These are phyloP conservation scores for Ustanciosporium gigantosporum DNA, from an alignment of 1,284 basidiomycete genomes.

Conservation along the genomic window DNA sequence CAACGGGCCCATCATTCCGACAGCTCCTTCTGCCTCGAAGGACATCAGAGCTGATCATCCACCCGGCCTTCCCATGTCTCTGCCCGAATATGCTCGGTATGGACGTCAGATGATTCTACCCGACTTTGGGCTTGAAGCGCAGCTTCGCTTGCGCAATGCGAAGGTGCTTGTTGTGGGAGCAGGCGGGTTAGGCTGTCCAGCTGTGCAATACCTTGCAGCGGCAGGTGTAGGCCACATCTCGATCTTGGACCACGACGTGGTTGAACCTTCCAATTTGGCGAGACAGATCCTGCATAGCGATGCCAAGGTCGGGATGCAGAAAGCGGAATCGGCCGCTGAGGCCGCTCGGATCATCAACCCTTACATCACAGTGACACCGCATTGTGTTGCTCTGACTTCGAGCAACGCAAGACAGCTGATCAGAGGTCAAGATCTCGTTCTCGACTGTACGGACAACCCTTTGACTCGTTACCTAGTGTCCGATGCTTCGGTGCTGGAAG, in stretches of 20 bases:
- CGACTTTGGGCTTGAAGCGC: constrained; percentile 77
- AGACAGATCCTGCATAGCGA: constrained; percentile 89
- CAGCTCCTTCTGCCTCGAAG: background rate
- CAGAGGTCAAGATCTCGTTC: constrained; percentile 68
- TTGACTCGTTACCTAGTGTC: constrained; percentile 90
- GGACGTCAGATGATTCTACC: constrained; percentile 96
- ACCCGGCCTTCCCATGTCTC: constrained; percentile 51
- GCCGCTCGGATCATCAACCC: constrained; percentile 57
- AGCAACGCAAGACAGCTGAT: constrained; percentile 44
- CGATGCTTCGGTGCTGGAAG: constrained; percentile 78
- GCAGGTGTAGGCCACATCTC: constrained; percentile 85
- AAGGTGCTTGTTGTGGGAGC: constrained; percentile 88
- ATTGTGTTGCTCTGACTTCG: constrained; percentile 19
- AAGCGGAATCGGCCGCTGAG: constrained; percentile 77
- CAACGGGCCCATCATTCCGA: background rate
- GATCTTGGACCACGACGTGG: constrained; percentile 86
- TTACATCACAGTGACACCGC: constrained; percentile 33
- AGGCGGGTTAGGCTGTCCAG: constrained; percentile 93
- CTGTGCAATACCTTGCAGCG: constrained; percentile 87
- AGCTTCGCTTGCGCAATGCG: constrained; percentile 75
- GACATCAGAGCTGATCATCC: background rate
- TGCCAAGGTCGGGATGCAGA: constrained; percentile 75
- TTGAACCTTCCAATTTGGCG: constrained; percentile 90
- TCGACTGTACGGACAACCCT: constrained; percentile 95
- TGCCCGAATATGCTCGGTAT: constrained; percentile 82